Base-by-base conservation (phyloP, 176 grass and related monocot genomes). In the Dendrocalamus sinicus region DNA sequence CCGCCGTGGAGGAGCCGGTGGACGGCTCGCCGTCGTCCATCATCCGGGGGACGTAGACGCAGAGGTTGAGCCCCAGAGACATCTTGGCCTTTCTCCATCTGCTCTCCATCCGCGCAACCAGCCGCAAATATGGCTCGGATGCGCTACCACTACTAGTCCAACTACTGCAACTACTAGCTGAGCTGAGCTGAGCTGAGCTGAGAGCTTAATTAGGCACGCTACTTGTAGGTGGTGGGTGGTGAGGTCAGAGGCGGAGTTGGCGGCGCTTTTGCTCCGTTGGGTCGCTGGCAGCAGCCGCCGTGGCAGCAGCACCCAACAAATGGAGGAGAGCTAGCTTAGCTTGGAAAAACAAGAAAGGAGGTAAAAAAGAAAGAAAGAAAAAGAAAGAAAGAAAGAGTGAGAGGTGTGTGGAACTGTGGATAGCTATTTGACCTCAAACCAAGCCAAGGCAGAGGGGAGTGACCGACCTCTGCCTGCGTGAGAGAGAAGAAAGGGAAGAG, bases 21-120 rank as follows among this genome's bases (percentile, higher is more conserved):
- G 40, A 75, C 26, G 58, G 84, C 77, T 72, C 77, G 89, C 39
- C 59, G 75, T 89, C 87, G 78, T 94, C 91, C 45, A 96, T 75
- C 63, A 87, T 88, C 35, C 90, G 88, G 4, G 91, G 94, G 23
- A 96, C 87, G 80, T 96, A 96, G 43, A 96, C 94, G 87, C 94
- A 96, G 52, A 96, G 85, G 83, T 96, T 96, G 71, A 96, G 83
- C 60, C 94, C 91, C 59, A 96, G 89, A 12, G 94, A 91, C 62
- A 94, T 89, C 91, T 96, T 96, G 64, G 94, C 94, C 81, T 94
- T 96, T 77, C 94, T 91, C 94, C 91, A 96, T 88, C 91, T 88
- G 84, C 94, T 96, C 73, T 88, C 94, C 94, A 94, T 93, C 48
- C 20, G 64, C 26, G 24, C 20, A 44, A 41, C 39, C 54, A 86